phyloP scores from a whole-genome alignment of 1,284 basidiomycete genomes.

The Austroboletus novae-zelandiae region DNA sequence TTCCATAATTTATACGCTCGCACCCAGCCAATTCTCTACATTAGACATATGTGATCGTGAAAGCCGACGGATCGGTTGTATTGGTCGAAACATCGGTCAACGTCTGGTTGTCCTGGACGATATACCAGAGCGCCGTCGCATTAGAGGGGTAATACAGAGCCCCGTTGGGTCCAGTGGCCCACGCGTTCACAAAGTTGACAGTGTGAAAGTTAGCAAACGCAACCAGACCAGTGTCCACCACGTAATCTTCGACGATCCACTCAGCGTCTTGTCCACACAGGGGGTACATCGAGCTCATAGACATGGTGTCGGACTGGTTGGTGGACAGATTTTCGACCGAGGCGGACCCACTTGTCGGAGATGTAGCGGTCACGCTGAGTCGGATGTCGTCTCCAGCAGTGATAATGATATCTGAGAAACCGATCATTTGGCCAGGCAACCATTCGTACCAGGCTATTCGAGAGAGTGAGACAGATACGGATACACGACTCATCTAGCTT shows the following conservation, averaged over 20 bases:
- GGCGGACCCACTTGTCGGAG: background rate
- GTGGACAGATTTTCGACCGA: conserved; percentile 15
- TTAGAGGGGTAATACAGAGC: too few relatives aligned
- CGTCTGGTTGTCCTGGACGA: too few relatives aligned
- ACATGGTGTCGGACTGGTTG: background rate
- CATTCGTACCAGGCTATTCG: conserved; percentile 12
- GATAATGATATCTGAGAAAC: conserved; percentile 6
- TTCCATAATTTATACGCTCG: too few relatives aligned
- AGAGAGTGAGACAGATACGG: background rate
- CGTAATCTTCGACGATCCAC: conserved; percentile 15
- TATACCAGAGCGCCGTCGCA: too few relatives aligned
- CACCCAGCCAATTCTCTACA: too few relatives aligned
- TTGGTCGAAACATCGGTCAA: too few relatives aligned
- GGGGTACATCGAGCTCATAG: background rate
- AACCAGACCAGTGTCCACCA: background rate
- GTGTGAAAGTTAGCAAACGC: conserved; percentile 8
- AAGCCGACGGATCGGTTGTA: too few relatives aligned
- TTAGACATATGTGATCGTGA: too few relatives aligned
- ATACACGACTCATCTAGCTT: background rate
- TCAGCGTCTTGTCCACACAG: conserved; percentile 16
- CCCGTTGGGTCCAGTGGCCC: background rate
- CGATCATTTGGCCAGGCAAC: background rate
- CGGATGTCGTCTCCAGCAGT: conserved; percentile 12
- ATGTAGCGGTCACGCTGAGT: conserved; percentile 1
- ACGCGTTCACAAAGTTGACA: conserved; percentile 6